A percentile compares a stretch with the other conserved stretches of the same genome.
Evolutionary conservation across 148 eudicot species (phyloP).

Genomic region (Spergularia bocconei): DNA sequence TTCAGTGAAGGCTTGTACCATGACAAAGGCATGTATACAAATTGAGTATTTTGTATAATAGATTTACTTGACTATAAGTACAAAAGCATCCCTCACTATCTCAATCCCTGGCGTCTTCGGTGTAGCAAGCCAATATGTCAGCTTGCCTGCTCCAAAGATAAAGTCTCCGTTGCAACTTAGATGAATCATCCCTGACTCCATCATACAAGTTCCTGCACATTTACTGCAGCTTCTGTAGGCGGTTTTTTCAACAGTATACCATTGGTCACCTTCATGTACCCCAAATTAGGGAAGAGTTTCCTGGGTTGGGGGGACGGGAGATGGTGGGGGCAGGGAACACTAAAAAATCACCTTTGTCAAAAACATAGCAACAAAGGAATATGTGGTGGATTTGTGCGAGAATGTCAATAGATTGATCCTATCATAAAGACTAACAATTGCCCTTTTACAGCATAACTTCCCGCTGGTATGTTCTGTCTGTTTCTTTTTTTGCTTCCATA

Average conservation of each 20-base stretch:
- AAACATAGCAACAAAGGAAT: background rate
- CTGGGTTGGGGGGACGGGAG: background rate
- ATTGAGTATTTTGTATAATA: background rate
- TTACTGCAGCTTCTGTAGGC: background rate
- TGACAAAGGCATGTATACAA: background rate
- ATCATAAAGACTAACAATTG: background rate
- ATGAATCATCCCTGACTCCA: background rate
- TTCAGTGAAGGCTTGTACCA: background rate
- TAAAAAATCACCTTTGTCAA: background rate
- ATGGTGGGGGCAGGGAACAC: background rate
- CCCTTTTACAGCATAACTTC: background rate
- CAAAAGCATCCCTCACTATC: conserved; percentile 1
- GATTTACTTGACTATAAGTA: background rate
- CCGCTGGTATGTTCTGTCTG: background rate
- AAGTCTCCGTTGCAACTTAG: background rate
- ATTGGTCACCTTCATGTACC: background rate
- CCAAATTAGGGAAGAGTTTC: background rate
- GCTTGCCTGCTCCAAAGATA: too few relatives aligned
- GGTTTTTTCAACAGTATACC: background rate
- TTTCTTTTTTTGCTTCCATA: background rate
- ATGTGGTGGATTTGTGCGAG: background rate
- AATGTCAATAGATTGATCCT: background rate
- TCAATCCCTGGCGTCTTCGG: background rate
- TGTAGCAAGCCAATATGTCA: background rate
- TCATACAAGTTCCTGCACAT: background rate